These are phyloP conservation scores for Globisporangium echinulatum DNA, from an alignment of 352 stramenopile species.

Conservation along the genomic window DNA sequence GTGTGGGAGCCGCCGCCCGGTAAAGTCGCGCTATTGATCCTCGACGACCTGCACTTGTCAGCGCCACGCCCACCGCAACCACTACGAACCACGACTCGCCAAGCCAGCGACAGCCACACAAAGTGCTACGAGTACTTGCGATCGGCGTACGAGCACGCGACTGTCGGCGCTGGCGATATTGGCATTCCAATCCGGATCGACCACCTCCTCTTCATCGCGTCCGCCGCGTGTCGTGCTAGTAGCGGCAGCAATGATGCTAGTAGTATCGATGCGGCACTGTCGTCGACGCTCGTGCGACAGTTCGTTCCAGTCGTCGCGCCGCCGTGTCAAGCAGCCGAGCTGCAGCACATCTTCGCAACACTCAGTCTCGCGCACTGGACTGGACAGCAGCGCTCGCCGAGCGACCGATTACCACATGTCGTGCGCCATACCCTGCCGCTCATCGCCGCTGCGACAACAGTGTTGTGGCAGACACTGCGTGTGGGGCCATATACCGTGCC, in stretches of 20 bases:
- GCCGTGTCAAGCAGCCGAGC: conserved; percentile 16
- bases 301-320: conserved; percentile 31
- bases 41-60: conserved; percentile 51
- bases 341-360: conserved; percentile 29
- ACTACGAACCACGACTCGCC: too few relatives aligned
- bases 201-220: conserved; percentile 29
- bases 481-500: background rate
- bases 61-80: too few relatives aligned
- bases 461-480: conserved; percentile 46
- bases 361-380: conserved; percentile 12
- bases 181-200: conserved; percentile 20
- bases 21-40: conserved; percentile 40
- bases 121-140: conserved; percentile 28
- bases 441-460: conserved; percentile 29
- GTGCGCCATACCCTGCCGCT: conserved; percentile 21
- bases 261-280: too few relatives aligned
- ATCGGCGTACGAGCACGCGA: conserved; percentile 24
- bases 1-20: conserved; percentile 49
- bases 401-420: conserved; percentile 10
- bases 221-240: conserved; percentile 8
- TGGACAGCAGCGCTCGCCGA: background rate
- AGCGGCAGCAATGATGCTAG: background rate
- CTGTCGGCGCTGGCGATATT: conserved; percentile 16
- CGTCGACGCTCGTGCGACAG: conserved; percentile 11
- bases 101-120: background rate